Conservation (phyloP, 257 asterid genomes). For the Petunia axillaris region DNA sequence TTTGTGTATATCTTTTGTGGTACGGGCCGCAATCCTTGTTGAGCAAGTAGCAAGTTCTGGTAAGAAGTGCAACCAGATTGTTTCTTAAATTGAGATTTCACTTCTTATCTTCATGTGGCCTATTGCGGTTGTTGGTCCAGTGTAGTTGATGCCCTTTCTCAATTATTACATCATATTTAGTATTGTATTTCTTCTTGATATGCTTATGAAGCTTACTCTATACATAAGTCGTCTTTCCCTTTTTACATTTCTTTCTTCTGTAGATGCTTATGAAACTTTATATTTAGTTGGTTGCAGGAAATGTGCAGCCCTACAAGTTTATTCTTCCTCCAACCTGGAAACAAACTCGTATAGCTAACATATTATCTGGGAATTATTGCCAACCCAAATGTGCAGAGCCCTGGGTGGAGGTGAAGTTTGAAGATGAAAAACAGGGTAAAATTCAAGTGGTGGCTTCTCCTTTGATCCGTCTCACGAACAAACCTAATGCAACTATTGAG, state of each 20-base stretch:
- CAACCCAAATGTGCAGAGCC: slow-evolving; percentile 99
- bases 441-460: slow-evolving; percentile 96
- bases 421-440: slow-evolving; percentile 81
- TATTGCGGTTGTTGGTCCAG: not conserved
- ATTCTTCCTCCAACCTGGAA: slow-evolving; percentile 95
- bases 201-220: not conserved
- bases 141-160: not conserved
- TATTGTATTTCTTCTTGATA: not conserved
- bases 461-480: slow-evolving; percentile 87
- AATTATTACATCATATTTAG: not conserved
- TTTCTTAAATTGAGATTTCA: not conserved
- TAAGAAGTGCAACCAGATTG: not conserved
- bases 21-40: not conserved
- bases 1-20: not conserved
- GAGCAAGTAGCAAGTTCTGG: not conserved
- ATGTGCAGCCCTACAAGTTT: slow-evolving; percentile 96
- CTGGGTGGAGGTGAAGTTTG: slow-evolving; percentile 95
- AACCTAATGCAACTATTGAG: slow-evolving; percentile 87
- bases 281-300: slow-evolving; percentile 93
- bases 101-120: not conserved
- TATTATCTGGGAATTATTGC: slow-evolving; percentile 93
- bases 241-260: slow-evolving; percentile 11
- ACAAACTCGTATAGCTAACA: slow-evolving; percentile 85
- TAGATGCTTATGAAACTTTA: slow-evolving; percentile 71
- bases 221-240: not conserved